These are phyloP conservation scores for Eimeria mitis DNA, from an alignment of 169 alveolate genomes.

Conservation along the genomic window DNA sequence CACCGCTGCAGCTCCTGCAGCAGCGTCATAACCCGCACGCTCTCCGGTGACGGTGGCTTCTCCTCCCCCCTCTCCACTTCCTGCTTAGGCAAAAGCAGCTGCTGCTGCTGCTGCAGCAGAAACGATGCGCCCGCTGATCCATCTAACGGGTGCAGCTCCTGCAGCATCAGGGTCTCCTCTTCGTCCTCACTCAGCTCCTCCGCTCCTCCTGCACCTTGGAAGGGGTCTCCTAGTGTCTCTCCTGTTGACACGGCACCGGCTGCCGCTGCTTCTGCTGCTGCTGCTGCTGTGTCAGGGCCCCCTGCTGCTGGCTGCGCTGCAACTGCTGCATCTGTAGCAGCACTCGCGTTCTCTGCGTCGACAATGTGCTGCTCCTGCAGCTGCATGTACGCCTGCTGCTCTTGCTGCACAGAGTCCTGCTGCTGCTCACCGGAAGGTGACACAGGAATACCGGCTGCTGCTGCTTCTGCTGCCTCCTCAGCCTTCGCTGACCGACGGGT, in stretches of 20 bases:
- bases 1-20: constrained; percentile 52
- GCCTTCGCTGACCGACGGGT: constrained; percentile 35
- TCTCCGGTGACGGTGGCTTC: neutral
- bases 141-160: constrained; percentile 58
- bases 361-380: constrained; percentile 56
- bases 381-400: constrained; percentile 53
- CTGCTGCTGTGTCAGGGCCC: constrained; percentile 17
- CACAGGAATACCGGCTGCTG: constrained; percentile 17
- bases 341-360: constrained; percentile 13
- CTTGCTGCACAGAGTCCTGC: constrained; percentile 56
- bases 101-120: constrained; percentile 68
- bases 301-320: constrained; percentile 10
- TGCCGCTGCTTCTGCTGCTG: constrained; percentile 27
- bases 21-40: constrained; percentile 48
- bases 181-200: constrained; percentile 70
- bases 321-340: neutral
- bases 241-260: neutral
- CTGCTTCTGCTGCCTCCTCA: constrained; percentile 52
- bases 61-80: constrained; percentile 3
- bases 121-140: constrained; percentile 62
- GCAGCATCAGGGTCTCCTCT: constrained; percentile 49
- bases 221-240: constrained; percentile 9
- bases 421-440: constrained; percentile 53
- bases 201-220: neutral
- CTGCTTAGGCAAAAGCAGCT: constrained; percentile 2